These are phyloP conservation scores for Ambrosiella beaveri DNA, from an alignment of 2,329 filamentous ascomycete genomes.

Conservation along the genomic window DNA sequence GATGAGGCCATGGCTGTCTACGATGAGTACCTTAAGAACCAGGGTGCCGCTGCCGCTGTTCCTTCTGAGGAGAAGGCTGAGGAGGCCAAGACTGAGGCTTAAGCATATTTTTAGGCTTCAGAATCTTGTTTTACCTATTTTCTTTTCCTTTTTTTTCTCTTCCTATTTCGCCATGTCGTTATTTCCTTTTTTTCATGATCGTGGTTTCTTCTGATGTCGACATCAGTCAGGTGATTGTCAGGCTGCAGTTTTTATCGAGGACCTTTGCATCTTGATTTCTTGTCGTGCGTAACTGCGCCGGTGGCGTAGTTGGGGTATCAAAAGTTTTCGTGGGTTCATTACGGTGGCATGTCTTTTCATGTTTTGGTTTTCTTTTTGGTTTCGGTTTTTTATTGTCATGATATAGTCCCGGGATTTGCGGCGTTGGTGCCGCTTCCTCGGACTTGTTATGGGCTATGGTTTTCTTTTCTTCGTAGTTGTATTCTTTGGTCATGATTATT, in stretches of 20 bases:
- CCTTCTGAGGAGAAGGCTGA: conserved; percentile 30
- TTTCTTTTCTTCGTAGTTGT: too few species aligned
- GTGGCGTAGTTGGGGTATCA: not conserved
- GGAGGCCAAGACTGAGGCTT: conserved; percentile 27
- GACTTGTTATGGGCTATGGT: too few species aligned
- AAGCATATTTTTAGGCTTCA: conserved; percentile 19
- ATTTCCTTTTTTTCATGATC: conserved; percentile 3
- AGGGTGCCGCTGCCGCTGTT: conserved; percentile 23
- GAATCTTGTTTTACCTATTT: conserved; percentile 8
- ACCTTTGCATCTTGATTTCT: conserved; percentile 7
- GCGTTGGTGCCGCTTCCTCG: too few species aligned
- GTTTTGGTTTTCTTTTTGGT: conserved; percentile 1
- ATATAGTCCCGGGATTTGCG: too few species aligned
- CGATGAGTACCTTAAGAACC: conserved; percentile 94
- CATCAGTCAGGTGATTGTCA: too few species aligned
- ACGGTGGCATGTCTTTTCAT: conserved; percentile 12
- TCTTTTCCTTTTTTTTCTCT: not conserved
- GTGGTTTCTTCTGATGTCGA: conserved; percentile 1
- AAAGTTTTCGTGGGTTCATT: conserved; percentile 10
- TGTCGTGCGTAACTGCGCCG: not conserved
- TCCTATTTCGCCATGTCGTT: not conserved
- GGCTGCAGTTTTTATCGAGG: not conserved
- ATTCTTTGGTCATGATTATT: too few species aligned
- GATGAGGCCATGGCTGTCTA: conserved; percentile 95
- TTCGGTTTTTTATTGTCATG: too few species aligned